phyloP scores from a whole-genome alignment of 2,329 filamentous ascomycete genomes.

The Beauveria medogensis region DNA sequence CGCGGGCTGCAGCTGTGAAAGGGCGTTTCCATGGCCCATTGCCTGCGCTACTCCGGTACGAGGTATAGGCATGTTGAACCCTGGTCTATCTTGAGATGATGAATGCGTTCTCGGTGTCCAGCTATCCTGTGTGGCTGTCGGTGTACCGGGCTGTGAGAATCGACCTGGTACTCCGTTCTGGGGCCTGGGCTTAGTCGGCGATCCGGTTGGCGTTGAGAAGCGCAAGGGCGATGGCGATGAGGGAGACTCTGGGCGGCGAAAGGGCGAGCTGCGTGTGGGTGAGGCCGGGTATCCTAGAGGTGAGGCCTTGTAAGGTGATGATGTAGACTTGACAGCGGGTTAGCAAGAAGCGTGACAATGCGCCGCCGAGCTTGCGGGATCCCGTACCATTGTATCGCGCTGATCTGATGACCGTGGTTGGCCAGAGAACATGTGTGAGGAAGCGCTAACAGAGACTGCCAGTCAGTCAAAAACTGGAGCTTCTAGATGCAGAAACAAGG shows the following conservation, averaged over 20 bases:
- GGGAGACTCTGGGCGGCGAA: slow-evolving; percentile 53
- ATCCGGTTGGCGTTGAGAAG: slow-evolving; percentile 55
- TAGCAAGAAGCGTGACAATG: neutral
- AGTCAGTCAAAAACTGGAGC: slow-evolving; percentile 2
- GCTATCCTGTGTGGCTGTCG: slow-evolving; percentile 28
- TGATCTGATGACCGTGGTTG: slow-evolving; percentile 8
- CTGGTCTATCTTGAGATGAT: neutral
- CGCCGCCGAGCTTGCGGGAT: neutral
- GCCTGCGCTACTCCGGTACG: slow-evolving; percentile 28
- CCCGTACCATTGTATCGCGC: slow-evolving; percentile 10
- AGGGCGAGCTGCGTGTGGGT: slow-evolving; percentile 51
- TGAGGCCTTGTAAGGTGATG: slow-evolving; percentile 58
- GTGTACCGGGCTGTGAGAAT: slow-evolving; percentile 34
- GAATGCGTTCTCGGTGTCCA: slow-evolving; percentile 26
- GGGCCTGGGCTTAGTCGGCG: slow-evolving; percentile 42
- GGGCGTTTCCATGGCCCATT: slow-evolving; percentile 41
- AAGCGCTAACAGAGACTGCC: neutral
- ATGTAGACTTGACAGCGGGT: slow-evolving; percentile 37
- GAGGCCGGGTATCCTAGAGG: slow-evolving; percentile 64
- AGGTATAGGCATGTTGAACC: slow-evolving; percentile 27
- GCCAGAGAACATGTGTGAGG: slow-evolving; percentile 7
- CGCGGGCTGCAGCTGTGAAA: slow-evolving; percentile 68
- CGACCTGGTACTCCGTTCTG: slow-evolving; percentile 19
- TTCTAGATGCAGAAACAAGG: neutral
- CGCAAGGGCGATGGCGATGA: slow-evolving; percentile 58